Percentiles rank a stretch among this genome's conserved stretches.
Conservation (phyloP, 352 stramenopile genomes). For the Pythium rishiriense region DNA sequence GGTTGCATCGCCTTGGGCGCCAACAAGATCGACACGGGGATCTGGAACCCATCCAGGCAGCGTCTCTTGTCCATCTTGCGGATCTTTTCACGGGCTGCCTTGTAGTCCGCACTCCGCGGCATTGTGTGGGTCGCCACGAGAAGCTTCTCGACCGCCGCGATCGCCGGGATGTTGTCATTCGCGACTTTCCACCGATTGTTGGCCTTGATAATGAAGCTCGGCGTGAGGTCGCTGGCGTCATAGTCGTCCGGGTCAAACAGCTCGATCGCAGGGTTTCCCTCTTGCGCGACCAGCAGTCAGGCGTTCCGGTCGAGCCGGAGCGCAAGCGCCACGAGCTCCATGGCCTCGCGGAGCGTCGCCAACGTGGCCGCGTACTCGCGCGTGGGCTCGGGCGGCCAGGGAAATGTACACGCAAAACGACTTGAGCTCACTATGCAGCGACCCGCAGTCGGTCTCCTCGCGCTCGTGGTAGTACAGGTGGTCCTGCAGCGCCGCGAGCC, state of each 20-base stretch:
- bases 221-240: slow-evolving; percentile 14
- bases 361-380: slow-evolving; percentile 9
- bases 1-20: not conserved
- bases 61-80: not conserved
- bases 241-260: slow-evolving; percentile 22
- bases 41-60: slow-evolving; percentile 4
- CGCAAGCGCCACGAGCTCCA: slow-evolving; percentile 21
- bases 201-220: slow-evolving; percentile 17
- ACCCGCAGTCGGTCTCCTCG: slow-evolving; percentile 13
- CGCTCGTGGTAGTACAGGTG: slow-evolving; percentile 23
- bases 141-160: slow-evolving; percentile 3
- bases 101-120: not conserved
- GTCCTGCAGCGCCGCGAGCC: slow-evolving; percentile 16
- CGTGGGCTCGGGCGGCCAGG: slow-evolving; percentile 10
- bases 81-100: not conserved
- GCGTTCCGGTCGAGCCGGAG: slow-evolving; percentile 11
- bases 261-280: not conserved
- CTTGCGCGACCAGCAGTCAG: slow-evolving; percentile 2
- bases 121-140: not conserved
- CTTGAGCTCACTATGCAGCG: slow-evolving; percentile 21
- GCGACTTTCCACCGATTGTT: not conserved
- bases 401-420: slow-evolving; percentile 24
- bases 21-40: slow-evolving; percentile 14
- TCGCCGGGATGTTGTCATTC: slow-evolving; percentile 10
- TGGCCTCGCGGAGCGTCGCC: slow-evolving; percentile 13